Base-by-base conservation (phyloP, 768 basidiomycete genomes). In the Inosperma sp. region DNA sequence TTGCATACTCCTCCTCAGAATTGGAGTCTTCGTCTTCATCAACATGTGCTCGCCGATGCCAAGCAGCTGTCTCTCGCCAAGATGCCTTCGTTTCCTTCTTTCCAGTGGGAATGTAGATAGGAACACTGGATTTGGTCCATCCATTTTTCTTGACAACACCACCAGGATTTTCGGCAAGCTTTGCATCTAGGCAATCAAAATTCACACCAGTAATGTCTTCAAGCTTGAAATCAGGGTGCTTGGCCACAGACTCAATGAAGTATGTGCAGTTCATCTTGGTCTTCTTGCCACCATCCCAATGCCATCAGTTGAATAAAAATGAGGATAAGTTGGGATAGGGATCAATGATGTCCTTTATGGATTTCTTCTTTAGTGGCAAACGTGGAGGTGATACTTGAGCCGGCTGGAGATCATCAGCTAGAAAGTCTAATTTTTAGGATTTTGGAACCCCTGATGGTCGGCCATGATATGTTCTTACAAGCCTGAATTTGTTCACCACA, bases 321-420 rank as follows among this genome's bases (percentile, higher is more conserved):
- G 60, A 51, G 13, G 53, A 59, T 14, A 56, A 17, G 42, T 62
- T 63, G 6, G 53, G 63, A 34, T 63, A 62, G 5, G 57, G 62
- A 49, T 54, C 52, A 35, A 59, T 59, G 31, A 59, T 56, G 2
- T 39, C 35, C 6, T 0, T 10, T 3, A 25, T 14, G 17, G 43
- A 23, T 26, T 34, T 6, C 12, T 48, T 27, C 10, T 26, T 52
- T 21, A 21, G 2, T 25, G 13, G 29, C 40, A 27, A 23, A 35
- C 6, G 7, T 21, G 49, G 21, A 2, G 5, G 3, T 7, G n/a
- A 17, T 43, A 19, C 26, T 40, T 39, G 22, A 17, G 40, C 13
- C 9, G 46, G 44, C 5, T 52, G 49, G 12, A 56, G 36, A 25
- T 40, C 48, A 21, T 49, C 35, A 3, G 53, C 42, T 8, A 52